Evolutionary conservation across 225 moss, liverwort and hornwort genomes (phyloP).

Genomic region (Thuidium tamariscinum): DNA sequence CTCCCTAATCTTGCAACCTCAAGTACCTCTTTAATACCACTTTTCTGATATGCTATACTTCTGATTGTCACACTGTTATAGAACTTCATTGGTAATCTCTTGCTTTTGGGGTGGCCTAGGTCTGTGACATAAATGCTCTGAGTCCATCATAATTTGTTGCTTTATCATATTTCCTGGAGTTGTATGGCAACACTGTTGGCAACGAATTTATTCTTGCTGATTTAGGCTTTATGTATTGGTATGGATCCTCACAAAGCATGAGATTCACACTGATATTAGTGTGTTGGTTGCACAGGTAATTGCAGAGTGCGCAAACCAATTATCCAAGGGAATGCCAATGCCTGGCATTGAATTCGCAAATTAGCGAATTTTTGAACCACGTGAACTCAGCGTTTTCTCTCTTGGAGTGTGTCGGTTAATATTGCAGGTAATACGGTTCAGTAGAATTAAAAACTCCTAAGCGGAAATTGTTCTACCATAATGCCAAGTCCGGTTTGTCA

Average conservation of each 20-base stretch:
- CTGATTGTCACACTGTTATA: background rate
- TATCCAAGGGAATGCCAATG: slow-evolving; percentile 15
- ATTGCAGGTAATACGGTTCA: background rate
- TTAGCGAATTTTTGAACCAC: background rate
- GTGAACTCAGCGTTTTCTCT: background rate
- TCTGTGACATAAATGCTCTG: background rate
- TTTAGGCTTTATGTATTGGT: background rate
- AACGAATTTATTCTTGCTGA: background rate
- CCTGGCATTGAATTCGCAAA: slow-evolving; percentile 19
- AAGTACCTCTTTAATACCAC: background rate
- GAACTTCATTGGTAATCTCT: background rate
- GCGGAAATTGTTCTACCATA: background rate
- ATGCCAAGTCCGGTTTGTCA: too few relatives aligned
- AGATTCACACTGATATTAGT: background rate
- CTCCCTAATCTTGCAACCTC: background rate
- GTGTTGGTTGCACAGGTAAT: slow-evolving; percentile 6
- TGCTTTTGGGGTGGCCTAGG: background rate
- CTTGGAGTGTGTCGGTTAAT: background rate
- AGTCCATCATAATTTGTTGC: background rate
- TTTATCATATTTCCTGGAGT: background rate
- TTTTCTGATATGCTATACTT: background rate
- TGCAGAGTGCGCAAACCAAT: slow-evolving; percentile 22
- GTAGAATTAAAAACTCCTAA: background rate
- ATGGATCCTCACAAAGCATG: background rate
- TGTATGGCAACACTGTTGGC: background rate